Evolutionary conservation across 2,329 filamentous ascomycete genomes (phyloP).

Genomic region (Gliomastix tumulicola): DNA sequence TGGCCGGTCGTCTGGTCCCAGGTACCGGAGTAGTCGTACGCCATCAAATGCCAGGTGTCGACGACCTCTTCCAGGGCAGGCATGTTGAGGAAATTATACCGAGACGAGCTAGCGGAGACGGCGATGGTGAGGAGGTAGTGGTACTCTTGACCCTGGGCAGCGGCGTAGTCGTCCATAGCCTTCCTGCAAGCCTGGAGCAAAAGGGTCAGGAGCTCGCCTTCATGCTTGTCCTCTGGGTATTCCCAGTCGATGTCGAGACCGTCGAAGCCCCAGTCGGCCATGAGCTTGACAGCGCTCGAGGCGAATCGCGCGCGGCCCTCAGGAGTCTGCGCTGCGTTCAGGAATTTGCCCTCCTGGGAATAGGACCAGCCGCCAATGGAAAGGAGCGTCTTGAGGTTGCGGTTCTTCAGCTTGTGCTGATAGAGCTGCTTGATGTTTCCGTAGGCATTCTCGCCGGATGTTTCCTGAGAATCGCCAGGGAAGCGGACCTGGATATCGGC

Average conservation of each 20-base stretch:
- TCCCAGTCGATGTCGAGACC: slow-evolving; percentile 65
- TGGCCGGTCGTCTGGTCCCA: slow-evolving; percentile 71
- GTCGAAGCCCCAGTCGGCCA: slow-evolving; percentile 76
- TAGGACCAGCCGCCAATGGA: slow-evolving; percentile 93
- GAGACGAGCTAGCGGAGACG: slow-evolving; percentile 53
- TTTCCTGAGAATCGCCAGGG: background rate
- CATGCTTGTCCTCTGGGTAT: slow-evolving; percentile 46
- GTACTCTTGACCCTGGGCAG: slow-evolving; percentile 25
- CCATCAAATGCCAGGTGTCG: slow-evolving; percentile 79
- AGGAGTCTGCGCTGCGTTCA: slow-evolving; percentile 62
- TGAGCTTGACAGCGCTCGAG: slow-evolving; percentile 61
- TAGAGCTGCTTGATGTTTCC: slow-evolving; percentile 86
- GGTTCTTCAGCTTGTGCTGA: slow-evolving; percentile 72
- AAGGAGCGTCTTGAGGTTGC: slow-evolving; percentile 77
- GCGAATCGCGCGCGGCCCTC: slow-evolving; percentile 68
- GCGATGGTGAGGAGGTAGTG: slow-evolving; percentile 61
- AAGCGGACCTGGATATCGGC: background rate
- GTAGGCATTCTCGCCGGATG: slow-evolving; percentile 57
- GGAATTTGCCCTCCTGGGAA: slow-evolving; percentile 64
- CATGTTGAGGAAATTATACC: slow-evolving; percentile 58
- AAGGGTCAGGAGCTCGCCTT: slow-evolving; percentile 51
- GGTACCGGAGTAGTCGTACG: slow-evolving; percentile 79
- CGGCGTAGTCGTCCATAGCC: slow-evolving; percentile 51
- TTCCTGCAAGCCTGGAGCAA: slow-evolving; percentile 48
- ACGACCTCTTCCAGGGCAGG: slow-evolving; percentile 56